These are phyloP conservation scores for Podospora conica DNA, from an alignment of 495 filamentous ascomycete genomes.

Conservation along the genomic window DNA sequence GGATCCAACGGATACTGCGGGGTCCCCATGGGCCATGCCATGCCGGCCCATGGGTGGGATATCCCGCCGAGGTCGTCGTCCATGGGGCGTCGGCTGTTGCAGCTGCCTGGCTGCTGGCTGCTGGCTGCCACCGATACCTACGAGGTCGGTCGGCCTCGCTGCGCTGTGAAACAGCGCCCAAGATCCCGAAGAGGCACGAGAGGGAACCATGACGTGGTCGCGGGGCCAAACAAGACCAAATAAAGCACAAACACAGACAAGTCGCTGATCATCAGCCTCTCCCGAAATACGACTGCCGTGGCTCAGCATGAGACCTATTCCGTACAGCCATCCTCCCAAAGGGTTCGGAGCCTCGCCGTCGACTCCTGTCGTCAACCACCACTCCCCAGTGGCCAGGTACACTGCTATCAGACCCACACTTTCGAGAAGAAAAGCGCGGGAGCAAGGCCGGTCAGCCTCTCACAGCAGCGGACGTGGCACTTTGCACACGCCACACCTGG, in stretches of 20 bases:
- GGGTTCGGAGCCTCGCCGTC: neutral
- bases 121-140: neutral
- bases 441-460: slow-evolving; percentile 23
- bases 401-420: slow-evolving; percentile 6
- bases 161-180: slow-evolving; percentile 4
- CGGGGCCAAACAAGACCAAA: neutral
- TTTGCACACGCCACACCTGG: slow-evolving; percentile 20
- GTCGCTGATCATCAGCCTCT: neutral
- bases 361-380: neutral
- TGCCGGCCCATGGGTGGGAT: neutral
- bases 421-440: neutral
- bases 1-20: neutral
- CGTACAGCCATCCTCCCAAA: neutral
- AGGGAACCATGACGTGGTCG: slow-evolving; percentile 5
- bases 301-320: neutral
- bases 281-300: neutral
- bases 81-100: neutral
- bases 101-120: neutral
- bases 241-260: neutral
- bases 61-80: neutral
- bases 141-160: neutral
- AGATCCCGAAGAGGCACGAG: neutral
- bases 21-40: neutral
- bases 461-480: slow-evolving; percentile 28
- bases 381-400: too few species aligned